Evolutionary conservation across 1,139 yeast genomes (phyloP), one percentile per base, ranked within the genome.

Genomic region (Yamadazyma friedrichii): DNA sequence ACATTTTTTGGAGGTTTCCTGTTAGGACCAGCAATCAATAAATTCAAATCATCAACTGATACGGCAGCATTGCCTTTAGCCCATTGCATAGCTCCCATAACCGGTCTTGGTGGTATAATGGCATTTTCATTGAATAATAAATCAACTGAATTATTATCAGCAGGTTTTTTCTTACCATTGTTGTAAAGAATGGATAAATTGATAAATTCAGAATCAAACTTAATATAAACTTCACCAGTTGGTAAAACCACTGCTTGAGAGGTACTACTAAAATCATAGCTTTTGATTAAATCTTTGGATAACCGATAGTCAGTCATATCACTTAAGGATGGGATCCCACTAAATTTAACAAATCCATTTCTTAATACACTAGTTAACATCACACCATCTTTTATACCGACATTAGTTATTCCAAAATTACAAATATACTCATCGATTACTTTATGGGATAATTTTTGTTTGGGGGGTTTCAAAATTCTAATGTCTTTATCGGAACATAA

Each of bases 71-170:
- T 5, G 4, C 96, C 96, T 51, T 84, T 81, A 9, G 94, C 88
- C 95, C 97, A 87, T 62, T 84, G 94, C 41, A 88, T 69, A 0
- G 95, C 80, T 39, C 89, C 80, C 5, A 88, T 81, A 4, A 80
- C 73, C 1, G 98, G 98, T 36, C 98, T 74, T 17, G 81, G 79
- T 1, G 96, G 95, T 10, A 86, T 78, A 13, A 74, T 61, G 11
- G 82, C 65, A 42, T 76, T 76, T 16, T 76, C 80, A 49, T 83
- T 80, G 61, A 82, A 84, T 27, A 84, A 59, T 5, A 67, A 57
- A 53, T 82, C 88, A 1, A 77, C 70, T 6, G 56, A 41, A 47
- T 56, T 35, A 42, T 51, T 37, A 44, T 54, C 12, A 3, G 9
- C 8, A 27, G 15, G 9, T 42, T 44, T 36, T 40, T 39, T 65